phyloP scores from a whole-genome alignment of 2,329 filamentous ascomycete species.

The Tolypocladium ophioglossoides region DNA sequence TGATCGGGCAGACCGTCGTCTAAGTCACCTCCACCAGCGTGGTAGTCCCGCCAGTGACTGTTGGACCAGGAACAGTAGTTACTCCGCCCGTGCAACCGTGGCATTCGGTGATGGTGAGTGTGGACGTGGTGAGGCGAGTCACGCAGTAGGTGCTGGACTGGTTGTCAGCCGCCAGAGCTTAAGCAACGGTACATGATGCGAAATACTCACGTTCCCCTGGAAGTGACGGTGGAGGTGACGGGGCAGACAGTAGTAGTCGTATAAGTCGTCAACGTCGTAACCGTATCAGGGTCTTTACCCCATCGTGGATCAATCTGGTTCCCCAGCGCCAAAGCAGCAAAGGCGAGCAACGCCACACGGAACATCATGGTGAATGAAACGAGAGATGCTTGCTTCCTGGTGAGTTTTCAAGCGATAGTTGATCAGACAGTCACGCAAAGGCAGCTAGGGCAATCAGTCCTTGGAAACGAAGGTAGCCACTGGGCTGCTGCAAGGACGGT shows the following conservation, averaged over 20 bases:
- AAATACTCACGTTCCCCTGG: slow-evolving; percentile 26
- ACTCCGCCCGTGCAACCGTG: slow-evolving; percentile 23
- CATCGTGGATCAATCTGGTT: slow-evolving; percentile 2
- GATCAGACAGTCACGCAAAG: neutral
- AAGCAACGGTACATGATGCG: too few species aligned
- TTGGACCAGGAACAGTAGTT: slow-evolving; percentile 25
- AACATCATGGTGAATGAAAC: slow-evolving; percentile 1
- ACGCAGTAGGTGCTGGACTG: slow-evolving; percentile 27
- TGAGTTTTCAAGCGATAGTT: neutral
- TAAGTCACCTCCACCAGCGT: slow-evolving; percentile 25
- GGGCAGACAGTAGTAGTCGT: slow-evolving; percentile 35
- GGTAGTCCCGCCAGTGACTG: slow-evolving; percentile 18
- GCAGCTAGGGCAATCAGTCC: neutral
- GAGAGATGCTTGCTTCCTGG: neutral
- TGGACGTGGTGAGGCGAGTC: slow-evolving; percentile 32
- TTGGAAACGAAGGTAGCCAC: neutral
- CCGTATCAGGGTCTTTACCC: neutral
- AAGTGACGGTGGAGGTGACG: slow-evolving; percentile 30
- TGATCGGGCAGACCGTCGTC: slow-evolving; percentile 24
- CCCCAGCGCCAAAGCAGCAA: slow-evolving; percentile 3
- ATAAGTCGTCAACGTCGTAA: slow-evolving; percentile 21
- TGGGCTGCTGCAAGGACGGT: neutral
- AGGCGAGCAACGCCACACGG: slow-evolving; percentile 3
- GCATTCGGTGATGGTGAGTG: slow-evolving; percentile 29
- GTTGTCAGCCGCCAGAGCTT: slow-evolving; percentile 6